Percentiles rank a stretch among this genome's conserved stretches.
Conservation (phyloP, 129 eudicot species). For the Apium graveolens region DNA sequence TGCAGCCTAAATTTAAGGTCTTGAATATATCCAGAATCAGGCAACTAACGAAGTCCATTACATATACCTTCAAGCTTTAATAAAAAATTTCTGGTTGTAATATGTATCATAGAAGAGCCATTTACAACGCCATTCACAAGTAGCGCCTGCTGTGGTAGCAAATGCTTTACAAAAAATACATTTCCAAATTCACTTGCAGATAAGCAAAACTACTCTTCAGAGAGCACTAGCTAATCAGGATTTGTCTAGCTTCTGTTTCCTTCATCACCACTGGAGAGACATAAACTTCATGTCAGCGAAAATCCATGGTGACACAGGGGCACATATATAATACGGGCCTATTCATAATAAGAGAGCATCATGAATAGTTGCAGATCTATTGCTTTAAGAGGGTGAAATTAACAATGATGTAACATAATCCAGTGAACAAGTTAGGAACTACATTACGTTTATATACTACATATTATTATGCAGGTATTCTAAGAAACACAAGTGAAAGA, state of each 20-base stretch:
- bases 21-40: background rate
- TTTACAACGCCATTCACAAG: background rate
- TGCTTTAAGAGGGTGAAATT: background rate
- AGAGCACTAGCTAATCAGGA: background rate
- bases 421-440: background rate
- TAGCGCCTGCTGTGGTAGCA: background rate
- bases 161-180: background rate
- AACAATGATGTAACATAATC: background rate
- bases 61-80: background rate
- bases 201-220: background rate
- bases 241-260: background rate
- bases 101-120: background rate
- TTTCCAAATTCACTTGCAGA: background rate
- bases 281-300: background rate
- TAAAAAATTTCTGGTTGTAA: background rate
- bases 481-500: background rate
- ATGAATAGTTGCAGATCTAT: background rate
- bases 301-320: background rate
- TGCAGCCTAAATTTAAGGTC: background rate
- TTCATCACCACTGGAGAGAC: background rate
- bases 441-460: background rate
- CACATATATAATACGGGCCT: background rate
- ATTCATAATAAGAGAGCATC: background rate
- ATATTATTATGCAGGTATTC: background rate
- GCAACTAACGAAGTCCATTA: background rate